These are phyloP conservation scores for Neopestalotiopsis clavispora DNA, from an alignment of 2,329 filamentous ascomycete genomes.

Conservation along the genomic window DNA sequence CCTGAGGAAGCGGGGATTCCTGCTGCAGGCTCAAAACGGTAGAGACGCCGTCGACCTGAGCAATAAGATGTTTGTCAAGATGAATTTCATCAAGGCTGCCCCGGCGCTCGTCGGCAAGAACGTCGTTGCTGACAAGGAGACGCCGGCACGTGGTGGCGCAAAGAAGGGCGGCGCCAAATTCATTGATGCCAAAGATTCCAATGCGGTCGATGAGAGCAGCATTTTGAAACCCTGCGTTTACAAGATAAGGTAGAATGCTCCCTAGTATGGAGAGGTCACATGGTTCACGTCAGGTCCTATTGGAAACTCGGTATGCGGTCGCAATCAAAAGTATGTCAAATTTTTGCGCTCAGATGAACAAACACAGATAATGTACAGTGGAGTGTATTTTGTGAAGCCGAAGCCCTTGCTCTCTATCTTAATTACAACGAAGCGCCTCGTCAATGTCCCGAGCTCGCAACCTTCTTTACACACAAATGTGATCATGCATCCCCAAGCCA, in stretches of 20 bases:
- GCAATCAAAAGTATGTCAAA: background rate
- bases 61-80: constrained; percentile 98
- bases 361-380: background rate
- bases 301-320: constrained; percentile 70
- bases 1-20: constrained; percentile 79
- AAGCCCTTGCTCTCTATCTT: background rate
- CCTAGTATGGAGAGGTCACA: background rate
- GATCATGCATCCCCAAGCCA: background rate
- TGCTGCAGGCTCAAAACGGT: constrained; percentile 70
- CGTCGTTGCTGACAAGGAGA: constrained; percentile 61
- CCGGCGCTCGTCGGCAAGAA: constrained; percentile 79
- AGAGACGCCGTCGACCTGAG: constrained; percentile 72
- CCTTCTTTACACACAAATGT: background rate
- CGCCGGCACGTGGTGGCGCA: constrained; percentile 51
- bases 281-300: too few species aligned
- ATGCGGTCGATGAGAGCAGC: constrained; percentile 63
- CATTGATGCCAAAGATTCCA: constrained; percentile 61
- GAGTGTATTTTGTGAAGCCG: background rate
- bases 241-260: constrained; percentile 70
- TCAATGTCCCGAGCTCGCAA: background rate
- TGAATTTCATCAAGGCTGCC: constrained; percentile 90
- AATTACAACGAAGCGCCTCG: background rate
- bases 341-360: background rate
- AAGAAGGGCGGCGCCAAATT: constrained; percentile 58
- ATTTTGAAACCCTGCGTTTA: constrained; percentile 95